A percentile compares a stretch with the other conserved stretches of the same genome.
Conservation (phyloP, 1,284 basidiomycete genomes). For the Marasmius oreades region DNA sequence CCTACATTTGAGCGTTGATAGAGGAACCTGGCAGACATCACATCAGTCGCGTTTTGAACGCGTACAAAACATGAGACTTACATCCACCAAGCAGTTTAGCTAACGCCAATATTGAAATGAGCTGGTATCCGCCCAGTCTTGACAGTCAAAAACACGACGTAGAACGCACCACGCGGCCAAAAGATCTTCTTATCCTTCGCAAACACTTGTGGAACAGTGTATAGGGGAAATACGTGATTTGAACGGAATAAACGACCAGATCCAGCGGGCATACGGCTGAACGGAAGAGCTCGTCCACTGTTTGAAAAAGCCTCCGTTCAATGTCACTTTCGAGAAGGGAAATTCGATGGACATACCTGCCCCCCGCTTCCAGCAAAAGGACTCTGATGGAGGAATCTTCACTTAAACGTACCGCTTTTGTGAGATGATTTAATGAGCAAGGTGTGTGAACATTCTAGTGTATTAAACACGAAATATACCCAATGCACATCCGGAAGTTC, state of each 20-base stretch:
- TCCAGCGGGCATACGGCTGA: constrained; percentile 38
- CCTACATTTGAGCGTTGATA: constrained; percentile 64
- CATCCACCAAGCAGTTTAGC: constrained; percentile 69
- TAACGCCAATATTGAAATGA: constrained; percentile 24
- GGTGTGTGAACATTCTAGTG: background rate
- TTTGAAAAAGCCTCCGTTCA: background rate
- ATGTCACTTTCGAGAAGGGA: background rate
- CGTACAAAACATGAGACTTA: constrained; percentile 29
- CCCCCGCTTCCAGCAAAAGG: constrained; percentile 62
- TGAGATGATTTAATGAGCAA: no score
- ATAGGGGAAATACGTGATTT: constrained; percentile 47
- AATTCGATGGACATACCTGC: constrained; percentile 40
- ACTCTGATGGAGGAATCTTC: constrained; percentile 56
- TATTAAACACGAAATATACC: background rate
- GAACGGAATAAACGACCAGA: constrained; percentile 39
- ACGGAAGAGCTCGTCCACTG: constrained; percentile 35
- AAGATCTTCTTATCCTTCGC: constrained; percentile 43
- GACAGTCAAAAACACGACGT: background rate
- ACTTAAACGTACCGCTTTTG: constrained; percentile 54
- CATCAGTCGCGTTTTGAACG: constrained; percentile 1
- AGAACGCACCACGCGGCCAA: constrained; percentile 59
- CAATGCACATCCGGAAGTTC: constrained; percentile 66
- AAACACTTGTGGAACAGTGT: constrained; percentile 51
- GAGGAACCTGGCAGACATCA: constrained; percentile 45
- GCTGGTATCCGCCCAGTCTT: background rate